A percentile compares a stretch with the other conserved stretches of the same genome.
phyloP scores from a whole-genome alignment of 108 stramenopile genomes.

The Cylindrotheca fusiformis region DNA sequence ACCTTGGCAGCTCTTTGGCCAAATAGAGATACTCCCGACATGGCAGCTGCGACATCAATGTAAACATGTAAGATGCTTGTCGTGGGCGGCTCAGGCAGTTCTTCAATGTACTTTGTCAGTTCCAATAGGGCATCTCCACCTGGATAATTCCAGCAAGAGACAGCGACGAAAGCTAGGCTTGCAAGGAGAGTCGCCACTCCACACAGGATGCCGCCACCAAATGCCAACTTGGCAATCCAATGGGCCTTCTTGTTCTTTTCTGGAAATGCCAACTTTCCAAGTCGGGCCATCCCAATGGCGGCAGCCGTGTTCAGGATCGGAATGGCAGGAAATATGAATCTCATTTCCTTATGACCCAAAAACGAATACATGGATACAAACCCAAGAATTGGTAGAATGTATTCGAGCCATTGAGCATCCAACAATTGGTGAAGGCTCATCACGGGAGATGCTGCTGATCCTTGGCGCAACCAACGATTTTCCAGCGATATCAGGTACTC shows the following conservation, averaged over 20 bases:
- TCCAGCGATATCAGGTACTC: constrained; percentile 34
- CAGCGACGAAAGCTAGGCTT: constrained; percentile 60
- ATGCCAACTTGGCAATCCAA: constrained; percentile 33
- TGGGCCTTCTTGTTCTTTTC: constrained; percentile 21
- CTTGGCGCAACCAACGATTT: constrained; percentile 2
- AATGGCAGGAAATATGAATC: constrained; percentile 91
- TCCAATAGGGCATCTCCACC: constrained; percentile 69
- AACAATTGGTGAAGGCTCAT: constrained; percentile 10
- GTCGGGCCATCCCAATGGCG: constrained; percentile 64
- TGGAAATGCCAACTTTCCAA: constrained; percentile 50
- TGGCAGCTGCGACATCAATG: constrained; percentile 83
- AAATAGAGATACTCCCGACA: constrained; percentile 89
- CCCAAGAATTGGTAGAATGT: constrained; percentile 56
- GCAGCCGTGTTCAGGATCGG: constrained; percentile 86
- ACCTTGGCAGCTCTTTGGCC: constrained; percentile 60
- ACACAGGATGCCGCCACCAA: constrained; percentile 30
- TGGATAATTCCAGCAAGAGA: constrained; percentile 79
- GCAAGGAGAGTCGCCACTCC: constrained; percentile 48
- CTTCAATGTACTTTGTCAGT: constrained; percentile 18
- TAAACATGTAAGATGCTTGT: constrained; percentile 45
- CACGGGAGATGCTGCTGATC: not conserved
- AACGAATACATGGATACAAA: constrained; percentile 83
- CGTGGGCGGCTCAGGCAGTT: constrained; percentile 5
- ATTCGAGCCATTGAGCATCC: constrained; percentile 50
- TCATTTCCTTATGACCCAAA: constrained; percentile 95